Evolutionary conservation across 805 yeast species (phyloP).

Genomic region (Monosporozyma servazzii): DNA sequence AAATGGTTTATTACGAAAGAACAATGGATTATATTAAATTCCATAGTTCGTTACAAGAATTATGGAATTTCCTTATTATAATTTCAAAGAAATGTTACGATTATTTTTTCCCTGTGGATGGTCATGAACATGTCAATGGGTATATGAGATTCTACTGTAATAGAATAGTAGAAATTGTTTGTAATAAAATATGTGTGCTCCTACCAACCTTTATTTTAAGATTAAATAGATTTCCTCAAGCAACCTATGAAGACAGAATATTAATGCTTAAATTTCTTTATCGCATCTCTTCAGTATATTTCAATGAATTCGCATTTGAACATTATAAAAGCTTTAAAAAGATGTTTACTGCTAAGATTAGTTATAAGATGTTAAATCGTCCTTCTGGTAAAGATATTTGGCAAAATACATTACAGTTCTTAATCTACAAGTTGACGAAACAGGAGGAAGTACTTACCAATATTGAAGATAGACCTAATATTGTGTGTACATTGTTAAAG

Average conservation of each 20-base stretch:
- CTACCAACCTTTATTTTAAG: conserved; percentile 24
- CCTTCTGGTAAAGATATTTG: conserved; percentile 20
- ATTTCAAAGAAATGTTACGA: conserved; percentile 15
- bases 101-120: conserved; percentile 11
- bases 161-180: conserved; percentile 22
- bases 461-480: conserved; percentile 2
- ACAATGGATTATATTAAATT: conserved; percentile 7
- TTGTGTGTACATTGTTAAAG: not conserved
- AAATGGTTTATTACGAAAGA: conserved; percentile 18
- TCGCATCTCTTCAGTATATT: conserved; percentile 21
- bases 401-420: conserved; percentile 20
- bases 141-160: conserved; percentile 21
- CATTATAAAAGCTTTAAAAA: conserved; percentile 25
- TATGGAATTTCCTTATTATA: conserved; percentile 17
- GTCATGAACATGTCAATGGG: conserved; percentile 7
- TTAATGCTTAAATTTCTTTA: conserved; percentile 14
- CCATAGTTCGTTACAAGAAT: conserved; percentile 11
- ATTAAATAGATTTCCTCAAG: conserved; percentile 10
- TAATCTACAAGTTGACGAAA: conserved; percentile 13
- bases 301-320: conserved; percentile 25
- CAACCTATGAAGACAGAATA: conserved; percentile 8
- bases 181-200: conserved; percentile 18
- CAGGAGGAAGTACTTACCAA: conserved; percentile 2
- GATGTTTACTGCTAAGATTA: conserved; percentile 24
- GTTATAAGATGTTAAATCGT: conserved; percentile 19